These are phyloP conservation scores for Chalciporus pseudorubinellus DNA, from an alignment of 768 basidiomycete species.

Conservation along the genomic window DNA sequence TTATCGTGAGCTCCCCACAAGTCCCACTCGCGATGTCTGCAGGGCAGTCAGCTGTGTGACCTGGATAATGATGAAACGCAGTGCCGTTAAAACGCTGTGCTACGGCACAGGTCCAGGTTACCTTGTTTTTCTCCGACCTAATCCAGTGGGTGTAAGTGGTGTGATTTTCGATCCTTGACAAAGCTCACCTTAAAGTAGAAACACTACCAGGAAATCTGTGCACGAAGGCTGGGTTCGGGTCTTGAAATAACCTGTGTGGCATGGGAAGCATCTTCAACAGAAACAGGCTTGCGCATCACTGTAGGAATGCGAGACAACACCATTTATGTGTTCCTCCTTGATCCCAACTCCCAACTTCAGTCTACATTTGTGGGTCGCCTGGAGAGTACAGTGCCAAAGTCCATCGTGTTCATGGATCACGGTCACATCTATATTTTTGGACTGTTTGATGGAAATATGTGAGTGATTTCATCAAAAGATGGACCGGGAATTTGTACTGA, in stretches of 20 bases:
- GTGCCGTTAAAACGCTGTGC: neutral
- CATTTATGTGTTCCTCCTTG: conserved; percentile 4
- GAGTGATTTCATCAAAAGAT: neutral
- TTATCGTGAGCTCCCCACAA: too few species aligned
- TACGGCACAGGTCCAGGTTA: conserved; percentile 8
- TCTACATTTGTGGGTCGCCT: neutral
- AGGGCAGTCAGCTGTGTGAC: conserved; percentile 2
- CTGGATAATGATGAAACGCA: conserved; percentile 3
- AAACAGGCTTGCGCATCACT: neutral
- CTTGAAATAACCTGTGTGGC: neutral
- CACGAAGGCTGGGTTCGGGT: neutral
- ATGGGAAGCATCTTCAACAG: neutral
- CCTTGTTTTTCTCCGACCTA: neutral
- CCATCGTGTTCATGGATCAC: neutral
- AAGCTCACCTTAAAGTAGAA: neutral
- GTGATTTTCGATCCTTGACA: neutral
- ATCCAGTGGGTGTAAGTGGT: conserved; percentile 9
- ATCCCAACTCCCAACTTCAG: conserved; percentile 5
- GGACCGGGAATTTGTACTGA: too few species aligned
- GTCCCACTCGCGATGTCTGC: too few species aligned
- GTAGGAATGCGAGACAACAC: conserved; percentile 2
- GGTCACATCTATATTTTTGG: conserved; percentile 3
- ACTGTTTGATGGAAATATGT: conserved; percentile 11
- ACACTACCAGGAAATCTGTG: neutral
- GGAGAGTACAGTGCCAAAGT: conserved; percentile 1